Conservation (phyloP, 805 yeast species). For the Candida pseudoglaebosa region DNA sequence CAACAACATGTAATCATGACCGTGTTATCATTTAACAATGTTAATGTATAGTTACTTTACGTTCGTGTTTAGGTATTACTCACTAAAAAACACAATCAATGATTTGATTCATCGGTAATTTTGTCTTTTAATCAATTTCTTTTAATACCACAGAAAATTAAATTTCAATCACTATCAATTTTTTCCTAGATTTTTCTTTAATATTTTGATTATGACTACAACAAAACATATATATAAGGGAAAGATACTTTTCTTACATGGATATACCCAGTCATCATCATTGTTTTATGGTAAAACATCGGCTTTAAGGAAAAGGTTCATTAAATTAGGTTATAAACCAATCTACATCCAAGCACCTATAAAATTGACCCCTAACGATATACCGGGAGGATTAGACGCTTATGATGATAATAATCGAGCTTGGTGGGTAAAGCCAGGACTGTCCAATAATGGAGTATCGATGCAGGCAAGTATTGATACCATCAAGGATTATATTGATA, state of each 20-base stretch:
- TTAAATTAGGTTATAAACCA: conserved; percentile 62
- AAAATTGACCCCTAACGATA: conserved; percentile 58
- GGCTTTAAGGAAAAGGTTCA: conserved; percentile 76
- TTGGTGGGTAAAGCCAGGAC: conserved; percentile 69
- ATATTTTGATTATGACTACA: background rate
- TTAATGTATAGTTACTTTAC: too few species aligned
- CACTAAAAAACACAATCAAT: too few species aligned
- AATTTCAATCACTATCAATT: too few species aligned
- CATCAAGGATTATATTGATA: conserved; percentile 47
- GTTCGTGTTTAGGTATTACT: too few species aligned
- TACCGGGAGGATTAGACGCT: conserved; percentile 56
- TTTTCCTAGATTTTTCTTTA: too few species aligned
- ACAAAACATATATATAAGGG: conserved; percentile 18
- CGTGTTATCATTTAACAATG: too few species aligned
- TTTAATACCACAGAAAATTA: too few species aligned
- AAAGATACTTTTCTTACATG: conserved; percentile 82
- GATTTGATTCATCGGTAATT: too few species aligned
- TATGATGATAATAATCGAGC: conserved; percentile 46
- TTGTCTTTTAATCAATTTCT: too few species aligned
- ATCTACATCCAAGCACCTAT: conserved; percentile 80
- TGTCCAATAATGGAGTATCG: conserved; percentile 39
- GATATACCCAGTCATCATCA: conserved; percentile 81
- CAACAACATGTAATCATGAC: too few species aligned
- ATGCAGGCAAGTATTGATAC: conserved; percentile 49
- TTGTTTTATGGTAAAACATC: conserved; percentile 85